phyloP scores from a whole-genome alignment of 345 rosid genomes.

The Moringa oleifera region DNA sequence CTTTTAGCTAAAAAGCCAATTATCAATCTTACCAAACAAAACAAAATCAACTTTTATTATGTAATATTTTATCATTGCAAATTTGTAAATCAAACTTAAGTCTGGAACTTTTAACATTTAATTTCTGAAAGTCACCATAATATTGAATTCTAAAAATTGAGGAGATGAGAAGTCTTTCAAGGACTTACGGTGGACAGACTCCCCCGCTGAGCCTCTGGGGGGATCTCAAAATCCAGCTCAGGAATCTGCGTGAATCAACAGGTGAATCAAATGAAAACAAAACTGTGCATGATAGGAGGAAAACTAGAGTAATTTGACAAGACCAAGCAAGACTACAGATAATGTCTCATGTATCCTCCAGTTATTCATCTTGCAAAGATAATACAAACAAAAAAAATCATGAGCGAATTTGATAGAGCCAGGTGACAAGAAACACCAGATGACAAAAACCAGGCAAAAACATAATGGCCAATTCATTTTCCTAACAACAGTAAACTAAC shows the following conservation, averaged over 20 bases:
- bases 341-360: neutral
- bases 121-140: neutral
- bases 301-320: neutral
- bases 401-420: neutral
- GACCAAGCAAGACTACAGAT: neutral
- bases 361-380: neutral
- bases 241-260: slow-evolving; percentile 54
- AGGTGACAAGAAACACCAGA: neutral
- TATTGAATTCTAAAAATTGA: neutral
- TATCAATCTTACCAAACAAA: too few relatives aligned
- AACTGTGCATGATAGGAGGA: neutral
- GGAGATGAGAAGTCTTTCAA: slow-evolving; percentile 4
- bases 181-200: slow-evolving; percentile 74
- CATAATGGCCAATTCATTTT: neutral
- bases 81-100: too few relatives aligned
- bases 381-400: too few relatives aligned
- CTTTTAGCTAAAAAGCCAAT: too few relatives aligned
- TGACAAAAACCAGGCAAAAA: neutral
- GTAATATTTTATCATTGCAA: too few relatives aligned
- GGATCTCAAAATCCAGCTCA: slow-evolving; percentile 91
- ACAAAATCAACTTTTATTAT: too few relatives aligned
- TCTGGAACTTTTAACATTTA: too few relatives aligned
- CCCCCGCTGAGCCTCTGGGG: slow-evolving; percentile 93
- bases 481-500: too few relatives aligned
- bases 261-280: neutral